Evolutionary conservation across 2,329 filamentous ascomycete species (phyloP).

Genomic region (Fusarium graminum): DNA sequence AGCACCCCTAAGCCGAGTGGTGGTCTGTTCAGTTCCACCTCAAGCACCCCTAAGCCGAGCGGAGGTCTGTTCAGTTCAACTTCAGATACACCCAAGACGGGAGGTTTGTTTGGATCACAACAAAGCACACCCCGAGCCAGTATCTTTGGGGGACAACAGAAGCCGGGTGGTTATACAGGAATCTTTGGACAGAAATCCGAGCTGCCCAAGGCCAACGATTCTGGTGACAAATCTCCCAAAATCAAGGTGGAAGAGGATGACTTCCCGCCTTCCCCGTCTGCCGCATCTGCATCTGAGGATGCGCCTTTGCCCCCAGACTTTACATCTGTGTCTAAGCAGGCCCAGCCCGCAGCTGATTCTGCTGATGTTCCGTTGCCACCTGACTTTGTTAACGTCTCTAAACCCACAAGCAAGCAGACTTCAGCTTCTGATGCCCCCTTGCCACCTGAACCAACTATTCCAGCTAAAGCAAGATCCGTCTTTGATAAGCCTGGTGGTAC

Average conservation of each 20-base stretch:
- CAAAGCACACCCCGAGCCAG: constrained; percentile 42
- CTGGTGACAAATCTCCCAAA: constrained; percentile 50
- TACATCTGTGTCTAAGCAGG: constrained; percentile 39
- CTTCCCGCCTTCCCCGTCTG: constrained; percentile 66
- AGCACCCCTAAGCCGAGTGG: constrained; percentile 37
- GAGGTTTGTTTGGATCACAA: constrained; percentile 43
- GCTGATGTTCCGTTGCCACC: constrained; percentile 52
- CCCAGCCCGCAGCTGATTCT: constrained; percentile 18
- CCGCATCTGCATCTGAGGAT: constrained; percentile 53
- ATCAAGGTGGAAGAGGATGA: constrained; percentile 55
- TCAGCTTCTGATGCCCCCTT: constrained; percentile 27
- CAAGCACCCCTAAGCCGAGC: constrained; percentile 48
- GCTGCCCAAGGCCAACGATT: constrained; percentile 22
- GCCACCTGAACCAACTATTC: constrained; percentile 30
- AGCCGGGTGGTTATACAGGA: constrained; percentile 41
- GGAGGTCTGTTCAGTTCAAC: constrained; percentile 43
- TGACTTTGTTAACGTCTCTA: constrained; percentile 48
- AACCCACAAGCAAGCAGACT: constrained; percentile 28
- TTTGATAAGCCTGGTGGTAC: constrained; percentile 53
- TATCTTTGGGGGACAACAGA: constrained; percentile 43
- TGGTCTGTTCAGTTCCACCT: constrained; percentile 43
- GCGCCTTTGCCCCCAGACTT: constrained; percentile 62
- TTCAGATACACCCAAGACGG: constrained; percentile 51
- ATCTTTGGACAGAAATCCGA: constrained; percentile 46
- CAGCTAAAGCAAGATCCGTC: constrained; percentile 34